Conservation (phyloP, 2,329 filamentous ascomycete species). For the Colletotrichum spinosum region DNA sequence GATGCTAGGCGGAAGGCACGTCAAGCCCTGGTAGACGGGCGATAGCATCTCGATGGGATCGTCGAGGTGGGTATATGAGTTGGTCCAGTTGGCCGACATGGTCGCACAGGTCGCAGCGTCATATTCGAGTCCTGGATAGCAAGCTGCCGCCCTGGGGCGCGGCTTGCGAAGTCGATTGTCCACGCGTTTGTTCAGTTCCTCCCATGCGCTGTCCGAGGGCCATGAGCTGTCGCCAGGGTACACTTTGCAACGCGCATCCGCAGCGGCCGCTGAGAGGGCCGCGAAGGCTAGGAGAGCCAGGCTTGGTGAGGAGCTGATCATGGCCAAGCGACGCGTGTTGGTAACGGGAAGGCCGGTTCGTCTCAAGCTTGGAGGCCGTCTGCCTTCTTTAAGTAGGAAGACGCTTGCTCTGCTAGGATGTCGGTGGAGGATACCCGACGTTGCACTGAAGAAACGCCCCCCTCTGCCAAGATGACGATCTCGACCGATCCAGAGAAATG, state of each 20-base stretch:
- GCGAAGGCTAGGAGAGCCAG: neutral
- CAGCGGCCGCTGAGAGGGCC: neutral
- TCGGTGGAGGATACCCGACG: too few species aligned
- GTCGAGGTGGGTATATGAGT: conserved; percentile 20
- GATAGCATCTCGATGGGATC: conserved; percentile 28
- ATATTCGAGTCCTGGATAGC: conserved; percentile 20
- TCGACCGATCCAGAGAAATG: too few species aligned
- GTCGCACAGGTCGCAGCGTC: conserved; percentile 6
- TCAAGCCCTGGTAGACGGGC: conserved; percentile 27
- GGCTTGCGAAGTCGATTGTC: conserved; percentile 22
- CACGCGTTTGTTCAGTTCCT: conserved; percentile 1
- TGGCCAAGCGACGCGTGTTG: too few species aligned
- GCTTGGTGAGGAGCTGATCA: too few species aligned
- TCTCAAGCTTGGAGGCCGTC: too few species aligned
- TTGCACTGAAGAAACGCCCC: too few species aligned
- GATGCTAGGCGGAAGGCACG: conserved; percentile 18
- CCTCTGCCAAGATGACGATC: too few species aligned
- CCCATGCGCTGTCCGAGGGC: conserved; percentile 13
- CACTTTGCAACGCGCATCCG: conserved; percentile 9
- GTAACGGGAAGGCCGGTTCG: too few species aligned
- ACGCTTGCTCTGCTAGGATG: too few species aligned
- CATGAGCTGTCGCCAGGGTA: conserved; percentile 21
- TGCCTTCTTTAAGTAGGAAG: too few species aligned
- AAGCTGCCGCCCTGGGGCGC: conserved; percentile 17
- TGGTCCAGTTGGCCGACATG: conserved; percentile 21